phyloP scores from a whole-genome alignment of 2,329 filamentous ascomycete genomes.

The Ploettnerulaceae sp. region DNA sequence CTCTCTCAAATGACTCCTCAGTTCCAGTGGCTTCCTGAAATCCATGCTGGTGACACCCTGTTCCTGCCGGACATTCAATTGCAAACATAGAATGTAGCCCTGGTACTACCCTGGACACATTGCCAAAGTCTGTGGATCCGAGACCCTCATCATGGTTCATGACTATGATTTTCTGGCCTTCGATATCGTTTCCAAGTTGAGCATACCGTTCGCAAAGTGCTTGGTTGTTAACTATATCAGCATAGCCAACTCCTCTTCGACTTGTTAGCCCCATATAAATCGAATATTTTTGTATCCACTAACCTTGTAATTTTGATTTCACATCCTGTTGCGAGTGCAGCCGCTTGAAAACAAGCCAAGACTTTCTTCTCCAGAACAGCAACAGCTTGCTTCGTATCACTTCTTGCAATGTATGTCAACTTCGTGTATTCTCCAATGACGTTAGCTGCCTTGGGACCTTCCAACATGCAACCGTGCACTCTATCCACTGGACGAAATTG shows the following conservation, averaged over 20 bases:
- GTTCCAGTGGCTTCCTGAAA: no score
- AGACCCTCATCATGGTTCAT: no score
- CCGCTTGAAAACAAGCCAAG: constrained; percentile 26
- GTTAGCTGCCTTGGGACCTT: constrained; percentile 38
- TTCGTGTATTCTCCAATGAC: constrained; percentile 33
- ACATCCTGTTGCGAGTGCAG: constrained; percentile 26
- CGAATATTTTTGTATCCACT: no score
- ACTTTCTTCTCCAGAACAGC: constrained; percentile 18
- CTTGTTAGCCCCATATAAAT: not conserved
- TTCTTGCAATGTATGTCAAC: constrained; percentile 21
- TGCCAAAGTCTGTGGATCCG: no score
- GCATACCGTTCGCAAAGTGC: not conserved
- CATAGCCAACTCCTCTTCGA: constrained; percentile 17
- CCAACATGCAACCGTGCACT: constrained; percentile 38
- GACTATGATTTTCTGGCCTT: no score
- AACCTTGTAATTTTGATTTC: constrained; percentile 33
- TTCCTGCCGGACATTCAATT: no score
- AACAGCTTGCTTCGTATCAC: constrained; percentile 17
- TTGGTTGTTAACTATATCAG: not conserved
- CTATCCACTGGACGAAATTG: constrained; percentile 28
- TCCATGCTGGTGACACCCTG: no score
- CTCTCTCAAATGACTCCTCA: no score
- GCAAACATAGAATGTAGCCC: no score
- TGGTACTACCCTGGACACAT: no score
- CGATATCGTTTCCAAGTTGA: no score